Evolutionary conservation across 352 stramenopile species (phyloP).

Genomic region (Phytopythium delawarense): DNA sequence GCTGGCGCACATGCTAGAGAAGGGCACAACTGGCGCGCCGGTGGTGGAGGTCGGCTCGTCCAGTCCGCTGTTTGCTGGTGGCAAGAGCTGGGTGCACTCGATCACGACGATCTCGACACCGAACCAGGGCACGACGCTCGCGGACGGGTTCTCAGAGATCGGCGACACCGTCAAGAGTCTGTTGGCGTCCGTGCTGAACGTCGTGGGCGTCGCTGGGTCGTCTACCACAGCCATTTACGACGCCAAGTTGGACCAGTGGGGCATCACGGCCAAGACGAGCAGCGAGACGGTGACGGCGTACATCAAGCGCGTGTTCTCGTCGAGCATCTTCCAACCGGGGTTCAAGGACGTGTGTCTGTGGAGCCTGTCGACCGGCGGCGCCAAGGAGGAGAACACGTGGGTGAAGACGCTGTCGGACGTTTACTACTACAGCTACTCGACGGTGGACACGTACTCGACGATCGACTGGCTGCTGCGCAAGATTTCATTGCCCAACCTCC

Average conservation of each 20-base stretch:
- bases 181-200: slow-evolving; percentile 19
- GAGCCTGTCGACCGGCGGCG: slow-evolving; percentile 42
- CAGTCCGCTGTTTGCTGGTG: slow-evolving; percentile 44
- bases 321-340: slow-evolving; percentile 28
- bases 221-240: slow-evolving; percentile 33
- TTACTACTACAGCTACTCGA: slow-evolving; percentile 59
- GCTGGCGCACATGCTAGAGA: slow-evolving; percentile 11
- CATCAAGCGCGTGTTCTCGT: slow-evolving; percentile 36
- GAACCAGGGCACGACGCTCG: slow-evolving; percentile 57
- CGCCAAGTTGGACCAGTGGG: slow-evolving; percentile 49
- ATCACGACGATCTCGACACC: slow-evolving; percentile 60
- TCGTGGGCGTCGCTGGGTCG: slow-evolving; percentile 23
- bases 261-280: slow-evolving; percentile 20
- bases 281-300: slow-evolving; percentile 29
- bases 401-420: slow-evolving; percentile 45
- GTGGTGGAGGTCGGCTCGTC: slow-evolving; percentile 22
- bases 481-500: slow-evolving; percentile 35
- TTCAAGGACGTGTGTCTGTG: slow-evolving; percentile 43
- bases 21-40: slow-evolving; percentile 40
- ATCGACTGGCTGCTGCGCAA: slow-evolving; percentile 28
- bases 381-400: slow-evolving; percentile 46
- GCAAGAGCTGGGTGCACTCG: slow-evolving; percentile 63
- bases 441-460: slow-evolving; percentile 31
- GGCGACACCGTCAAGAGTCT: slow-evolving; percentile 32
- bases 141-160: slow-evolving; percentile 35